Conservation (phyloP, 768 basidiomycete species). For the Tylopilus sp. region DNA sequence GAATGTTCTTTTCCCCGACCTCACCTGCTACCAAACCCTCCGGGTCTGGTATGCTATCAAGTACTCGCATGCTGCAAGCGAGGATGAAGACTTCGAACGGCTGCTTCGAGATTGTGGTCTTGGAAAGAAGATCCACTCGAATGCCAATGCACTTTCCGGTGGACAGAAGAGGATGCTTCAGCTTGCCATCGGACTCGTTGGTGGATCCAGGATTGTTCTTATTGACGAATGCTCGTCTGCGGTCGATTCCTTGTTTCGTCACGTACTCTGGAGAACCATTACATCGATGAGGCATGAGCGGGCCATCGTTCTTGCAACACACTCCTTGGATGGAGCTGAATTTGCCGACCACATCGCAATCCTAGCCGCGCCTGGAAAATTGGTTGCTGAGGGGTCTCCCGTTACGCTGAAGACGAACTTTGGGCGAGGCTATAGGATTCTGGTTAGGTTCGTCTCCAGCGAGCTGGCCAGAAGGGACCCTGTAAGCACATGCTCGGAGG, state of each 20-base stretch:
- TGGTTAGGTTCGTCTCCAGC: conserved; percentile 44
- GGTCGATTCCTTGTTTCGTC: conserved; percentile 75
- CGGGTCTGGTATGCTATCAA: conserved; percentile 73
- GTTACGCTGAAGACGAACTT: conserved; percentile 68
- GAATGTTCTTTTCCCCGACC: conserved; percentile 76
- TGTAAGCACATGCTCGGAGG: conserved; percentile 17
- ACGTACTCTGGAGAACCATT: conserved; percentile 74
- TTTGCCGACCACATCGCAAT: conserved; percentile 75
- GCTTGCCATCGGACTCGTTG: conserved; percentile 72
- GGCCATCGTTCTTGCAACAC: conserved; percentile 75
- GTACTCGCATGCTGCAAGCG: conserved; percentile 39
- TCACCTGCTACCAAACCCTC: conserved; percentile 71
- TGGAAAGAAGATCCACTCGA: conserved; percentile 61
- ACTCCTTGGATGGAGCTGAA: conserved; percentile 80
- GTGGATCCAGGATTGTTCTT: conserved; percentile 67
- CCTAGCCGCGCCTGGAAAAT: conserved; percentile 68
- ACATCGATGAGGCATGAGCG: conserved; percentile 63
- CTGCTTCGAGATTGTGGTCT: conserved; percentile 72
- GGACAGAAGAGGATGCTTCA: conserved; percentile 84
- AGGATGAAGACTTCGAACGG: conserved; percentile 60
- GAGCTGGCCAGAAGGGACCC: conserved; percentile 30
- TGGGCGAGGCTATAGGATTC: conserved; percentile 69
- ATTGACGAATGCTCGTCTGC: conserved; percentile 76
- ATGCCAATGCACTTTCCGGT: conserved; percentile 65
- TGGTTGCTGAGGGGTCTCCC: conserved; percentile 71